Conservation (phyloP, 352 stramenopile genomes). For the Blastocystis sp. region DNA sequence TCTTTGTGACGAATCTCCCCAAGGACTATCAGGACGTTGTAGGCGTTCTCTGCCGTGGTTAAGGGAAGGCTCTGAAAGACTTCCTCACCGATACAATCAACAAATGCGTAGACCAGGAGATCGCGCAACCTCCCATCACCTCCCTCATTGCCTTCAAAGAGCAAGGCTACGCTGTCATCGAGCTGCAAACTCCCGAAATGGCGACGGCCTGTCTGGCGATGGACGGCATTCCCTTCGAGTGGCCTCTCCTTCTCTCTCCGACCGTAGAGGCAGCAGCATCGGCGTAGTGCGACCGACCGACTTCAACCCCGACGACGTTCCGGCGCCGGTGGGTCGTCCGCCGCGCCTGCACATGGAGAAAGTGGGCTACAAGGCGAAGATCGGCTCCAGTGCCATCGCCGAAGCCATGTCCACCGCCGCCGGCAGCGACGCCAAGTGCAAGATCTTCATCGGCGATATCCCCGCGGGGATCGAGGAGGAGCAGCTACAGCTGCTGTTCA, state of each 20-base stretch:
- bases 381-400: conserved; percentile 18
- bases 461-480: conserved; percentile 69
- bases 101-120: conserved; percentile 40
- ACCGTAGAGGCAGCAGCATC: conserved; percentile 20
- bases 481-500: conserved; percentile 68
- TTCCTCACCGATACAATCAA: conserved; percentile 45
- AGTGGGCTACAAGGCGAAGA: conserved; percentile 18
- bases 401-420: background rate
- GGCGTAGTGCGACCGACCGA: conserved; percentile 27
- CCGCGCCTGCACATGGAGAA: conserved; percentile 52
- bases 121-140: conserved; percentile 41
- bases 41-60: background rate
- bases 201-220: conserved; percentile 38
- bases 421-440: conserved; percentile 67
- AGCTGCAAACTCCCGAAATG: conserved; percentile 30
- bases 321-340: background rate
- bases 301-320: conserved; percentile 43
- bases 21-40: conserved; percentile 46
- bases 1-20: conserved; percentile 48
- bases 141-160: conserved; percentile 51
- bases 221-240: conserved; percentile 43
- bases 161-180: conserved; percentile 29
- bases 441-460: conserved; percentile 73
- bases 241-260: background rate
- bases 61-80: conserved; percentile 15